Conservation (phyloP, 2,329 filamentous ascomycete species). For the Sclerotiophoma versabilis region DNA sequence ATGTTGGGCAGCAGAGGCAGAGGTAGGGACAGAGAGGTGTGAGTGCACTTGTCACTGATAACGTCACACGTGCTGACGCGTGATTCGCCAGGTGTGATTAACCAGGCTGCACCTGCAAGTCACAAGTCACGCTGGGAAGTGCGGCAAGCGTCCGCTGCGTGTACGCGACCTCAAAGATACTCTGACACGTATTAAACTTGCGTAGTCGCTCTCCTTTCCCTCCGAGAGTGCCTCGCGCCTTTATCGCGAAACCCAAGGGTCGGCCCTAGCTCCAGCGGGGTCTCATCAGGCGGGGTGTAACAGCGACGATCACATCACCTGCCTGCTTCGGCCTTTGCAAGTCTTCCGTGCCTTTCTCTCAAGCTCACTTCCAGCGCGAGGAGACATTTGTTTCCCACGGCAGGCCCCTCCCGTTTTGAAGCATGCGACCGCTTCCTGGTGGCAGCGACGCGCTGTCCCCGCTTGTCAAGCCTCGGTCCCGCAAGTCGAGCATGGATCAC, state of each 20-base stretch:
- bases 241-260: slow-evolving; percentile 22
- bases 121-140: slow-evolving; percentile 8
- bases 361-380: neutral
- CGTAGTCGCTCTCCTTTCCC: neutral
- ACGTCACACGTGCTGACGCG: slow-evolving; percentile 25
- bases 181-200: slow-evolving; percentile 6
- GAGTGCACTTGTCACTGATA: slow-evolving; percentile 22
- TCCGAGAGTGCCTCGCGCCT: slow-evolving; percentile 12
- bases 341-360: neutral
- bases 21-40: too few species aligned
- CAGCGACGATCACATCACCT: slow-evolving; percentile 20
- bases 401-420: slow-evolving; percentile 2
- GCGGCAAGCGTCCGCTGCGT: slow-evolving; percentile 9
- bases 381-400: neutral
- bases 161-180: slow-evolving; percentile 12
- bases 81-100: slow-evolving; percentile 17
- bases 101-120: slow-evolving; percentile 11
- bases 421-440: slow-evolving; percentile 47
- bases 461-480: slow-evolving; percentile 42
- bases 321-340: slow-evolving; percentile 8
- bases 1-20: slow-evolving; percentile 1
- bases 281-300: slow-evolving; percentile 22
- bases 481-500: slow-evolving; percentile 49
- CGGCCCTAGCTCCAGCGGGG: slow-evolving; percentile 26
- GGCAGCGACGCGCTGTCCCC: slow-evolving; percentile 43